Evolutionary conservation across 345 rosid species (phyloP).

Genomic region (Erucastrum elatum): DNA sequence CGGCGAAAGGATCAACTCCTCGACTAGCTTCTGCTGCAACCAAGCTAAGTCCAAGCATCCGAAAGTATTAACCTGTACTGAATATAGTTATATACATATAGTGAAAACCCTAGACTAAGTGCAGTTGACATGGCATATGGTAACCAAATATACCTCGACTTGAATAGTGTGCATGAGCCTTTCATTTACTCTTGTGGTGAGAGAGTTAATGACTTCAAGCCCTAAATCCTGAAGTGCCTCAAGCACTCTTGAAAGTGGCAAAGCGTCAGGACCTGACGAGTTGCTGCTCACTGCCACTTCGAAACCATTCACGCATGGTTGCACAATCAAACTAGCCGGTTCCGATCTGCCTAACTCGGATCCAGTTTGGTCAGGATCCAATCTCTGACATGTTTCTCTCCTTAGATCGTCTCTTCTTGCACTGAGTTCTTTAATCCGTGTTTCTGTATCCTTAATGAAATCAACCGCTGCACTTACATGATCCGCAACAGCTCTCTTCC

Average conservation of each 20-base stretch:
- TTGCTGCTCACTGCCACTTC: slow-evolving; percentile 43
- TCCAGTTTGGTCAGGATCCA: slow-evolving; percentile 11
- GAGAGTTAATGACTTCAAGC: slow-evolving; percentile 40
- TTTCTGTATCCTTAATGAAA: slow-evolving; percentile 45
- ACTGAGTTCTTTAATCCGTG: slow-evolving; percentile 37
- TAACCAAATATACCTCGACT: slow-evolving; percentile 42
- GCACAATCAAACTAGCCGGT: slow-evolving; percentile 33
- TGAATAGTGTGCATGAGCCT: slow-evolving; percentile 47
- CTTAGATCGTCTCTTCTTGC: slow-evolving; percentile 42
- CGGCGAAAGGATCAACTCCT: slow-evolving; percentile 35
- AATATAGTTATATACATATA: background rate
- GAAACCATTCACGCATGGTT: slow-evolving; percentile 45
- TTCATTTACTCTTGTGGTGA: slow-evolving; percentile 45
- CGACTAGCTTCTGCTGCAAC: slow-evolving; percentile 48
- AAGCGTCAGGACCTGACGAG: slow-evolving; percentile 34
- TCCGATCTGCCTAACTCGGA: slow-evolving; percentile 6
- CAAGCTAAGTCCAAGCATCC: slow-evolving; percentile 40
- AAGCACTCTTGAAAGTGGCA: slow-evolving; percentile 45
- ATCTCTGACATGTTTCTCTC: slow-evolving; percentile 1
- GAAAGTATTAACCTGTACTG: slow-evolving; percentile 46
- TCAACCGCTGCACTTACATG: slow-evolving; percentile 47
- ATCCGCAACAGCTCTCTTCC: slow-evolving; percentile 53
- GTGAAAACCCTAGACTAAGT: slow-evolving; percentile 28
- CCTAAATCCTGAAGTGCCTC: slow-evolving; percentile 46
- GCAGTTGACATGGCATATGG: slow-evolving; percentile 4